Conservation (phyloP, 139 green algal genomes). For the Chlorella sp. region DNA sequence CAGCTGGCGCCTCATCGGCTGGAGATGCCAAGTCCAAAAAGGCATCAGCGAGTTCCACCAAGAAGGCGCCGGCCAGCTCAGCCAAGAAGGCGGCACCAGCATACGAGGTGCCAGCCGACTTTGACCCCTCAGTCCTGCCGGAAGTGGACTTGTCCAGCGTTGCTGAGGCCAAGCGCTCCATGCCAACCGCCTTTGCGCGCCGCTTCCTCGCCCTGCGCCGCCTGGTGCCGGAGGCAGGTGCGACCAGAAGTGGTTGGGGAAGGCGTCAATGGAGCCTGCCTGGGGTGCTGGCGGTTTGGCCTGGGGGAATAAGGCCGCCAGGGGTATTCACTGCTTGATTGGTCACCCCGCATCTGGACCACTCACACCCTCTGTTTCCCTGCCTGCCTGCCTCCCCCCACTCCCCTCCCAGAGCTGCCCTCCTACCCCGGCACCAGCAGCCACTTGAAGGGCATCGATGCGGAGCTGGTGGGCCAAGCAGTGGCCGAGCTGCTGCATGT, state of each 20-base stretch:
- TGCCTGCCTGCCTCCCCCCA: background rate
- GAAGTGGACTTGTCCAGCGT: background rate
- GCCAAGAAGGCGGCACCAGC: background rate
- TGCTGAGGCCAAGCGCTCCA: background rate
- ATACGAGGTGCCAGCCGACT: background rate
- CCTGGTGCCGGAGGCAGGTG: background rate
- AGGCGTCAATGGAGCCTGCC: background rate
- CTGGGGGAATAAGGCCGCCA: no score
- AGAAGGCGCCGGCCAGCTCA: background rate
- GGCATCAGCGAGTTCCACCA: background rate
- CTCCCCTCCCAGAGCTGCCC: constrained; percentile 20
- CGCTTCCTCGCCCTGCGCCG: constrained; percentile 31
- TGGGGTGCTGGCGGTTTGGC: background rate
- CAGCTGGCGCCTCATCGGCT: background rate
- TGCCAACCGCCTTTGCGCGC: constrained; percentile 2
- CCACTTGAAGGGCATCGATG: constrained; percentile 19
- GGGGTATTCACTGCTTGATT: no score
- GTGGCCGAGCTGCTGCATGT: constrained; percentile 12
- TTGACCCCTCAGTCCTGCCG: constrained; percentile 24
- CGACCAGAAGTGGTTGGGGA: background rate
- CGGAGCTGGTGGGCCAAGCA: constrained; percentile 1
- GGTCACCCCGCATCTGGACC: no score
- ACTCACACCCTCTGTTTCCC: no score
- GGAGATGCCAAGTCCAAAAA: background rate
- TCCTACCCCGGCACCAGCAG: background rate